A percentile compares a stretch with the other conserved stretches of the same genome.
phyloP scores from a whole-genome alignment of 768 basidiomycete genomes.

The Agrocybe pediades region DNA sequence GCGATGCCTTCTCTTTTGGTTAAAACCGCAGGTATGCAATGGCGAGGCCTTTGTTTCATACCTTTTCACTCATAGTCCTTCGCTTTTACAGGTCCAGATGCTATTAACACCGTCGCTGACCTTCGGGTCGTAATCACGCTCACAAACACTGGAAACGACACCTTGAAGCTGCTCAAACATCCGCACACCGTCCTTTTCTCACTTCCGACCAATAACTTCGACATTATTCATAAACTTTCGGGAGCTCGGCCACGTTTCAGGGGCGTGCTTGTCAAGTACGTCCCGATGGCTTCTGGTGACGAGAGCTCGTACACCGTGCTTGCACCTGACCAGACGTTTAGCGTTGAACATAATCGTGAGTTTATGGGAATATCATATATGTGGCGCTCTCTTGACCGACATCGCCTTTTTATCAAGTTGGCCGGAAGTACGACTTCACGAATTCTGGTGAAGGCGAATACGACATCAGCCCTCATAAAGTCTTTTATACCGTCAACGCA shows the following conservation, averaged over 20 bases:
- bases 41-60: no score
- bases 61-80: no score
- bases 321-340: background rate
- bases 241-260: background rate
- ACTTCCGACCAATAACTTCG: background rate
- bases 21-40: no score
- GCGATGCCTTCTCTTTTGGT: no score
- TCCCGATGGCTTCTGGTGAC: background rate
- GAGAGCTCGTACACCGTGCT: background rate
- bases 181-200: constrained; percentile 33
- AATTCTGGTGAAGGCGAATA: no score
- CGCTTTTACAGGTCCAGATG: background rate
- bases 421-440: no score
- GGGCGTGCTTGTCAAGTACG: background rate
- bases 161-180: constrained; percentile 42
- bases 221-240: background rate
- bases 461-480: no score
- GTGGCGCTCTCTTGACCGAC: no score
- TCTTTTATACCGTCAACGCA: no score
- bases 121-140: constrained; percentile 39
- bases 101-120: constrained; percentile 28
- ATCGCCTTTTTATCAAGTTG: no score
- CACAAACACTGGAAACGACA: constrained; percentile 41
- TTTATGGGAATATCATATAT: no score
- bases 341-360: background rate